phyloP scores from a whole-genome alignment of 129 eudicot genomes.

The Ambrosia artemisiifolia region DNA sequence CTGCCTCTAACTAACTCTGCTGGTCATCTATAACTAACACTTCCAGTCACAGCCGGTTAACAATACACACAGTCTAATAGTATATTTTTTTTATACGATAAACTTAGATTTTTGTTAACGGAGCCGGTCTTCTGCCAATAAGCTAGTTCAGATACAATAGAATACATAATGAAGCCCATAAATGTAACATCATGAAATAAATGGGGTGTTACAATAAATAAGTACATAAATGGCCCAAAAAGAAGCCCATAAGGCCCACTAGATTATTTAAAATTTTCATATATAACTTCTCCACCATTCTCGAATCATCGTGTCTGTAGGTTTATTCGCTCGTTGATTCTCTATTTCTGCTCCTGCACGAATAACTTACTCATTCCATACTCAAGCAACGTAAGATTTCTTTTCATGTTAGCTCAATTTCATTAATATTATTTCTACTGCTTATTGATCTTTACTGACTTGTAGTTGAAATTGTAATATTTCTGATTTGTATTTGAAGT shows the following conservation, averaged over 20 bases:
- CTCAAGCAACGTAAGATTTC: conserved; percentile 1
- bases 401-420: neutral
- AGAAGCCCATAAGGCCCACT: conserved; percentile 1
- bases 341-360: neutral
- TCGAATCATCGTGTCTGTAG: conserved; percentile 16
- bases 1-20: no score
- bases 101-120: no score
- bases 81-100: no score
- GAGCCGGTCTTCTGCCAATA: no score
- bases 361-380: neutral
- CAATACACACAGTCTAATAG: no score
- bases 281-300: conserved; percentile 12
- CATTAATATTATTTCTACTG: neutral
- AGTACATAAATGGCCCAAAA: neutral
- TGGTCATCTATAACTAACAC: no score
- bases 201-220: no score
- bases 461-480: neutral
- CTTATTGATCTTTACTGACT: neutral
- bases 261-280: neutral
- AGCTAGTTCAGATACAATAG: no score
- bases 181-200: no score
- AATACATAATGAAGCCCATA: neutral
- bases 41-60: no score
- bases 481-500: neutral
- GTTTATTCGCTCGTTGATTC: neutral